Base-by-base conservation (phyloP, 2,329 filamentous ascomycete species). In the Hirsutella minnesotensis region DNA sequence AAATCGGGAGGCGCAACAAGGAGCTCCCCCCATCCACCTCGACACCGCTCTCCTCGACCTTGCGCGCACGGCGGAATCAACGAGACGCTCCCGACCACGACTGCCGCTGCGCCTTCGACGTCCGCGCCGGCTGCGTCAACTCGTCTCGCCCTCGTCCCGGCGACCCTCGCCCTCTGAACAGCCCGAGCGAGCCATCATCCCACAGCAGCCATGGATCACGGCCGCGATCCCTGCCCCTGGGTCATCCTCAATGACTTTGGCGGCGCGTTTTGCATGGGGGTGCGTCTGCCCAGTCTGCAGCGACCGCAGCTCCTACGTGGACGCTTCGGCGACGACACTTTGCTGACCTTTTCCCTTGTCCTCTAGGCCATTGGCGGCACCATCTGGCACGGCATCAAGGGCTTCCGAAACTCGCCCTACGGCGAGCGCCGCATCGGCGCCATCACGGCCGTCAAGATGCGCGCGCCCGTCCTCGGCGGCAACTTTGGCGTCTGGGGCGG, bases 401-500 rank as follows among this genome's bases (percentile, higher is more conserved):
- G 89, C 46, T 92, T 87, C 69, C 73, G 88, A 61, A 94, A 86
- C 69, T 86, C 81, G 46, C 86, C 86, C 31, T 87, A 94, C 63
- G 92, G 92, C 62, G 92, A 98, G 72, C 79, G 92, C 62, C 78
- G 90, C 64, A 90, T 96, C 72, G 92, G 92, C 62, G 86, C 92
- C 53, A 76, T 98, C 67, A 95, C 90, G 56, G 92, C 92, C 47
- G 88, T 98, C 68, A 98, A 98, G 75, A 89, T 92, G 60, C 84
- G 92, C 60, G 92, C 92, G 35, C 92, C 92, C 3, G 90, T 96
- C 29, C 77, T 96, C 39, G 92, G 92, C 58, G 92, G 92, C 57
- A 98, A 98, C 73, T 98, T 96, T 56, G 90, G 90, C 56, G 87
- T 94, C 44, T 96, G 92, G 90, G 90, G 92, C 60, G 92, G 92